These are phyloP conservation scores for Plasmodium cynomolgi DNA, from an alignment of 169 alveolate species.

Conservation along the genomic window DNA sequence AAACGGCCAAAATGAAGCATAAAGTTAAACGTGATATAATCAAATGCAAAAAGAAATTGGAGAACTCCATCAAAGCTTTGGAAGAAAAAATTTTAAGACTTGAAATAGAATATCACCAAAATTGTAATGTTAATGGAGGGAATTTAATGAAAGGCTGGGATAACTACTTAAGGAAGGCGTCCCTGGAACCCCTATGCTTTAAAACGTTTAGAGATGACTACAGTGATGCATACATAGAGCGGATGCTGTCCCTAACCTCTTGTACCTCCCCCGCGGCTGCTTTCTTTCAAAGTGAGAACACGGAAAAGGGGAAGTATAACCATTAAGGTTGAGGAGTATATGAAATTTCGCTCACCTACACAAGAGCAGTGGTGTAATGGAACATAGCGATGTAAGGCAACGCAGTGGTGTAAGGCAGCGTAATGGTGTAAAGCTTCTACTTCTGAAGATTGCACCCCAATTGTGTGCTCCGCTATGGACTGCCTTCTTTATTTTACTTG, in stretches of 20 bases:
- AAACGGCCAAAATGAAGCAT: constrained; percentile 45
- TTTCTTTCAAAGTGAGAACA: constrained; percentile 24
- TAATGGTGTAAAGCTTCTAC: background rate
- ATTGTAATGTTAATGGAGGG: constrained; percentile 73
- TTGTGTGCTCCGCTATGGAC: background rate
- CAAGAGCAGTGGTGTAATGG: background rate
- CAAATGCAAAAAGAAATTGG: constrained; percentile 63
- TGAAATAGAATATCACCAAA: constrained; percentile 65
- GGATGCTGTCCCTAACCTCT: constrained; percentile 69
- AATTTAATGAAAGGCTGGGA: constrained; percentile 74
- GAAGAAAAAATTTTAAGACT: constrained; percentile 75
- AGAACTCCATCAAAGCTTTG: constrained; percentile 64
- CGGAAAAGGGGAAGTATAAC: background rate
- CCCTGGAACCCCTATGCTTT: constrained; percentile 59
- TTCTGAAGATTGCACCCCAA: background rate
- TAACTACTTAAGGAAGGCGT: constrained; percentile 35
- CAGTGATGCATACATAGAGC: constrained; percentile 39
- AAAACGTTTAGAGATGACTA: constrained; percentile 71
- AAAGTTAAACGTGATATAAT: constrained; percentile 68
- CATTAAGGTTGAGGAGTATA: background rate
- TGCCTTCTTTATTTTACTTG: background rate
- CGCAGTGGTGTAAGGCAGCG: too few species aligned
- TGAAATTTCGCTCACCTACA: background rate
- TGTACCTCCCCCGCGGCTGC: constrained; percentile 59
- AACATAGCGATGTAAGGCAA: too few species aligned